Evolutionary conservation across 2,329 filamentous ascomycete species (phyloP).

Genomic region (Scytalidium lignicola): DNA sequence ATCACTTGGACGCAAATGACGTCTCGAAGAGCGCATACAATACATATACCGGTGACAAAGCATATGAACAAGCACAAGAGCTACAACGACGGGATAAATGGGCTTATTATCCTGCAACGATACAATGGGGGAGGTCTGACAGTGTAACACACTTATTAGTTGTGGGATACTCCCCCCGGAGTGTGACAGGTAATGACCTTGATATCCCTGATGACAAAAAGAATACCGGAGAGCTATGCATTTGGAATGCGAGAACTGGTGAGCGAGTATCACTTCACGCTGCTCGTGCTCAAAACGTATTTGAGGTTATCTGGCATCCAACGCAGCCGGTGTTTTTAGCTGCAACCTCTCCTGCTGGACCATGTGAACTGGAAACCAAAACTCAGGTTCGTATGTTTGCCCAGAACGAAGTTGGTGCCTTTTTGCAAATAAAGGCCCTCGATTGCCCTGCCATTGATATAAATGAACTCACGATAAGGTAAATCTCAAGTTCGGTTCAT

Average conservation of each 20-base stretch:
- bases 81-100: conserved; percentile 36
- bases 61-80: conserved; percentile 16
- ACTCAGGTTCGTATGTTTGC: conserved; percentile 56
- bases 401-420: conserved; percentile 30
- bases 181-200: conserved; percentile 44
- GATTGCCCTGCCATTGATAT: conserved; percentile 57
- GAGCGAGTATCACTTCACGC: conserved; percentile 42
- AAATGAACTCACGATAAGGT: conserved; percentile 55
- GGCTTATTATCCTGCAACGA: conserved; percentile 59
- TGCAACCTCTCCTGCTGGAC: conserved; percentile 49
- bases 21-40: conserved; percentile 25
- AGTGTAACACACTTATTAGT: conserved; percentile 47
- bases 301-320: conserved; percentile 61
- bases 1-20: conserved; percentile 36
- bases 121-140: conserved; percentile 52
- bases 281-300: conserved; percentile 54
- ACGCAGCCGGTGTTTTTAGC: conserved; percentile 46
- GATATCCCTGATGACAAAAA: conserved; percentile 52
- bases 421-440: conserved; percentile 45
- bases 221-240: conserved; percentile 54
- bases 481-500: conserved; percentile 5
- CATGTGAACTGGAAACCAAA: conserved; percentile 36
- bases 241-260: conserved; percentile 47
- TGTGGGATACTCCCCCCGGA: conserved; percentile 59
- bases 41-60: conserved; percentile 23